These are phyloP conservation scores for Dillenia suffruticosa DNA, from an alignment of 164 flowering plant species.

Conservation along the genomic window DNA sequence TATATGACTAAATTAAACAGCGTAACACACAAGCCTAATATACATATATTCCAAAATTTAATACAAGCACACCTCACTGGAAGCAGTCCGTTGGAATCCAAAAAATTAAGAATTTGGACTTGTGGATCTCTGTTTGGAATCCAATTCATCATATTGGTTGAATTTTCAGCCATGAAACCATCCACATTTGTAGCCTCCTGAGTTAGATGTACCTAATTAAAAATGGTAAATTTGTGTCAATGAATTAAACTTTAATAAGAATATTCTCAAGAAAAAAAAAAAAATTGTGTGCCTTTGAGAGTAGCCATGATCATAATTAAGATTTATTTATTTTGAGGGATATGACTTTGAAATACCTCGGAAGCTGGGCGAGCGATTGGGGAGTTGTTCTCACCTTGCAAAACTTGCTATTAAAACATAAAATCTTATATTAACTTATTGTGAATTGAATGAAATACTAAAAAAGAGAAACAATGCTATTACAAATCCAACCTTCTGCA, in stretches of 20 bases:
- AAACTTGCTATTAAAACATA: constrained; percentile 17
- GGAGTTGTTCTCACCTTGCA: constrained; percentile 16
- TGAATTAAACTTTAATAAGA: no score
- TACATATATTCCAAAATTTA: no score
- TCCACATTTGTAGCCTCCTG: constrained; percentile 10
- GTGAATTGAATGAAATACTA: background rate
- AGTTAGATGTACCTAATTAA: constrained; percentile 16
- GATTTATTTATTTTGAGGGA: constrained; percentile 3
- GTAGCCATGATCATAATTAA: constrained; percentile 4
- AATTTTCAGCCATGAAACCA: constrained; percentile 13
- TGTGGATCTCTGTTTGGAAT: constrained; percentile 37
- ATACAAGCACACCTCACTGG: constrained; percentile 25
- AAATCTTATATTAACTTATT: background rate
- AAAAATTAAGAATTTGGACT: constrained; percentile 26
- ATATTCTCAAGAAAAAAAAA: no score
- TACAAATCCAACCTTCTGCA: constrained; percentile 25
- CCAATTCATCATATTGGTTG: constrained; percentile 27
- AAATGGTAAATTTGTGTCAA: background rate
- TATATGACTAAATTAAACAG: no score
- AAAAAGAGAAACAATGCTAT: no score
- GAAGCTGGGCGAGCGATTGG: constrained; percentile 1
- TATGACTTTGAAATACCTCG: constrained; percentile 4
- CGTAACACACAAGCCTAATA: no score
- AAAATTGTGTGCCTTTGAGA: no score
- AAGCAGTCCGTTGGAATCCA: constrained; percentile 39